Percentiles rank a stretch among this genome's conserved stretches.
phyloP scores from a whole-genome alignment of 345 rosid genomes.

The Populus deltoides region DNA sequence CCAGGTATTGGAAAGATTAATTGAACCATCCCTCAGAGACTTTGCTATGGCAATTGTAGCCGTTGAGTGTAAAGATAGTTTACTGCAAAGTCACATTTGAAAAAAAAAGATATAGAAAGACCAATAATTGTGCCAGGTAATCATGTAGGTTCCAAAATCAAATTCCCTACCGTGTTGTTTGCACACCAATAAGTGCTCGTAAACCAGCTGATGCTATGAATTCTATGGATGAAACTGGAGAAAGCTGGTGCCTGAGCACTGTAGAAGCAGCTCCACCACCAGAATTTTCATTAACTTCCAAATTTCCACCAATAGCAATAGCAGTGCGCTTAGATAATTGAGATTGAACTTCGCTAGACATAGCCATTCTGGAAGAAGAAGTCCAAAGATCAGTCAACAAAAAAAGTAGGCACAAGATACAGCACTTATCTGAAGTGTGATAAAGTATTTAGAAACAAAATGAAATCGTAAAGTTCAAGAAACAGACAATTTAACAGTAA shows the following conservation, averaged over 20 bases:
- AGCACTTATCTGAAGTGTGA: not conserved
- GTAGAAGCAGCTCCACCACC: constrained; percentile 74
- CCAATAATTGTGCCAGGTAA: not conserved
- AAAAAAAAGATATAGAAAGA: constrained; percentile 4
- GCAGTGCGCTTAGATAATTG: constrained; percentile 70
- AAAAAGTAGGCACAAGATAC: constrained; percentile 3
- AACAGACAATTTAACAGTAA: not conserved
- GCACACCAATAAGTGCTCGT: constrained; percentile 68
- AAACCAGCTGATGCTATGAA: constrained; percentile 76
- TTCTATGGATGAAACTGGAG: constrained; percentile 75
- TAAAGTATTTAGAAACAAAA: not conserved
- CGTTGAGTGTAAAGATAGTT: constrained; percentile 74
- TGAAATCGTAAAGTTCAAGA: not conserved
- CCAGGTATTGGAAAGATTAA: constrained; percentile 89
- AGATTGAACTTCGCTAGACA: constrained; percentile 78
- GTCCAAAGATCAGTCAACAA: constrained; percentile 13
- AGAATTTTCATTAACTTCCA: constrained; percentile 62
- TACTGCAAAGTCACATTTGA: constrained; percentile 37
- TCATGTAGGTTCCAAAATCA: constrained; percentile 7
- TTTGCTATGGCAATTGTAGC: constrained; percentile 67
- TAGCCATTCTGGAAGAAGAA: constrained; percentile 66
- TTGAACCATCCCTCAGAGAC: constrained; percentile 86
- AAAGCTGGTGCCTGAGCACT: constrained; percentile 64
- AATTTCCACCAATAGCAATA: constrained; percentile 68
- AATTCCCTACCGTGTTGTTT: constrained; percentile 65